Percentiles rank a stretch among this genome's conserved stretches.
These are phyloP conservation scores for Calonectria naviculata DNA, from an alignment of 2,329 filamentous ascomycete species.

Conservation along the genomic window DNA sequence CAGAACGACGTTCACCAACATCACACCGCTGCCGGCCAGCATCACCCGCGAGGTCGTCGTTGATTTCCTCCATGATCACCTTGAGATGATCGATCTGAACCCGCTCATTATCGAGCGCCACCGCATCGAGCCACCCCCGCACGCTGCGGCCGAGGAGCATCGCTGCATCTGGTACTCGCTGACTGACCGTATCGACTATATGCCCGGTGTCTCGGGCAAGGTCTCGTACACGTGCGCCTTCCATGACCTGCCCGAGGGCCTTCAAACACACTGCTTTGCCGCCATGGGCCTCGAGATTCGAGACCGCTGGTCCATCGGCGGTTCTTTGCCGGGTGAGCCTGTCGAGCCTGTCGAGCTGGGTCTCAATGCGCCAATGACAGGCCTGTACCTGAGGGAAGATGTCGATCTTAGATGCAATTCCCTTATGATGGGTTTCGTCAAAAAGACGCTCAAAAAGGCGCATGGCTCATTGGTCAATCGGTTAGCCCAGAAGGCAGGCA, in stretches of 20 bases:
- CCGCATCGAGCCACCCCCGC: conserved; percentile 73
- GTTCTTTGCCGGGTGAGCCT: conserved; percentile 77
- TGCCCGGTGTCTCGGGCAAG: conserved; percentile 76
- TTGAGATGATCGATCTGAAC: conserved; percentile 89
- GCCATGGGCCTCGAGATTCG: conserved; percentile 84
- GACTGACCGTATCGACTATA: conserved; percentile 80
- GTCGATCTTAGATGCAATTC: conserved; percentile 84
- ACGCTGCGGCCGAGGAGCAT: conserved; percentile 77
- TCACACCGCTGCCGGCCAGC: conserved; percentile 79
- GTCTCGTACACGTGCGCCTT: conserved; percentile 86
- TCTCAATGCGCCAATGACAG: conserved; percentile 71
- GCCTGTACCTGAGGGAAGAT: conserved; percentile 87
- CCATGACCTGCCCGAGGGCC: conserved; percentile 75
- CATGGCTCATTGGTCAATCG: conserved; percentile 77
- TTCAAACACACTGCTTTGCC: conserved; percentile 87
- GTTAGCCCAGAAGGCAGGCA: conserved; percentile 54
- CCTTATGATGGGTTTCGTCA: conserved; percentile 80
- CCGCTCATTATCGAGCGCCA: conserved; percentile 81
- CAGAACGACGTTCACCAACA: conserved; percentile 76
- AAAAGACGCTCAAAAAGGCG: conserved; percentile 82
- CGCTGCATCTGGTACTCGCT: conserved; percentile 82
- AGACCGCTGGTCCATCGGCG: conserved; percentile 81
- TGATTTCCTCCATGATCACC: conserved; percentile 80
- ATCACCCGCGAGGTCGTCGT: conserved; percentile 78
- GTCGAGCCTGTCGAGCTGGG: conserved; percentile 74